These are phyloP conservation scores for Talaromyces nanjingensis DNA, from an alignment of 495 filamentous ascomycete species.

Conservation along the genomic window DNA sequence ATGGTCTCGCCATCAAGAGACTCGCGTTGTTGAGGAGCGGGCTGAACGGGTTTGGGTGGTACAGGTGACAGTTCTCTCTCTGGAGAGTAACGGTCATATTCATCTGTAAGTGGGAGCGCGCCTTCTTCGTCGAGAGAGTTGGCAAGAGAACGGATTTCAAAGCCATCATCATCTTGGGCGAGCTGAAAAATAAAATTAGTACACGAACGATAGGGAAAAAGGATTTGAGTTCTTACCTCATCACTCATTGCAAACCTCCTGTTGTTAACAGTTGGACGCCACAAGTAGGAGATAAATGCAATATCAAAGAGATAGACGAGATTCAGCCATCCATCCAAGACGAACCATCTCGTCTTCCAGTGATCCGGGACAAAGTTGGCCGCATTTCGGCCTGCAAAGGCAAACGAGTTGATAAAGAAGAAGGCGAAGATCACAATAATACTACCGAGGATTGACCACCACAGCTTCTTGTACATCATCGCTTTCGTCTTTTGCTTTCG, in stretches of 20 bases:
- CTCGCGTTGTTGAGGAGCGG: slow-evolving; percentile 44
- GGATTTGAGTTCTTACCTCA: slow-evolving; percentile 49
- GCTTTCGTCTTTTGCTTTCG: slow-evolving; percentile 92
- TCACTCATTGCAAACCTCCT: slow-evolving; percentile 98
- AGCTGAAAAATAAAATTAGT: slow-evolving; percentile 43
- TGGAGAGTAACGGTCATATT: background rate
- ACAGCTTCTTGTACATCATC: slow-evolving; percentile 95
- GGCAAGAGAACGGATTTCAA: slow-evolving; percentile 91
- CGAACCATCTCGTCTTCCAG: slow-evolving; percentile 96
- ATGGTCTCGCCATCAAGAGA: slow-evolving; percentile 89
- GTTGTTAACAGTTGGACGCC: slow-evolving; percentile 96
- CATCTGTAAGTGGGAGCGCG: slow-evolving; percentile 14
- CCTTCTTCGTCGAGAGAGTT: slow-evolving; percentile 68
- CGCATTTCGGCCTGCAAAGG: slow-evolving; percentile 73
- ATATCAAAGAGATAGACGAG: slow-evolving; percentile 92
- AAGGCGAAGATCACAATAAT: slow-evolving; percentile 96
- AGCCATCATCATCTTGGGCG: slow-evolving; percentile 96
- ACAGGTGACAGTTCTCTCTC: slow-evolving; percentile 40
- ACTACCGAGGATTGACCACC: slow-evolving; percentile 91
- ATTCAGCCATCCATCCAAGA: slow-evolving; percentile 96
- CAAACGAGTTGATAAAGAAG: slow-evolving; percentile 92
- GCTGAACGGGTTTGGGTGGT: slow-evolving; percentile 44
- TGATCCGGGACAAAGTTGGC: slow-evolving; percentile 89
- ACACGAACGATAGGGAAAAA: slow-evolving; percentile 13
- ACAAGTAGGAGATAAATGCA: slow-evolving; percentile 88